A percentile compares a stretch with the other conserved stretches of the same genome.
phyloP scores from a whole-genome alignment of 2,329 filamentous ascomycete genomes.

The Pseudocercospora cruenta region DNA sequence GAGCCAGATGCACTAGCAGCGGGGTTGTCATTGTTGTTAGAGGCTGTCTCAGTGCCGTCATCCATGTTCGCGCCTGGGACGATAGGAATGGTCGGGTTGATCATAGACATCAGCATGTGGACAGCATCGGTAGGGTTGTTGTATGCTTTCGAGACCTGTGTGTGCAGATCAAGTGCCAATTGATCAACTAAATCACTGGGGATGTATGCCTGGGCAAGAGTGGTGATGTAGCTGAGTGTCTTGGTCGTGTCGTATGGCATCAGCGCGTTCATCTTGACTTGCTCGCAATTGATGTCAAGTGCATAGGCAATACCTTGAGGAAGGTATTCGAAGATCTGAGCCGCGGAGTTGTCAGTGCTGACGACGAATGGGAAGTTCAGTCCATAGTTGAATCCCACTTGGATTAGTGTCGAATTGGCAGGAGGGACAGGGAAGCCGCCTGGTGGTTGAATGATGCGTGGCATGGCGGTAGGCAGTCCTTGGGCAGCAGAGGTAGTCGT shows the following conservation, averaged over 20 bases:
- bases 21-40: slow-evolving; percentile 47
- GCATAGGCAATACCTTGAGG: slow-evolving; percentile 71
- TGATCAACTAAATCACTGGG: slow-evolving; percentile 53
- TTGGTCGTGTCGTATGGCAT: slow-evolving; percentile 74
- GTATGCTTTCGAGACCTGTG: slow-evolving; percentile 75
- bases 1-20: slow-evolving; percentile 36
- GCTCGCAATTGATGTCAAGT: slow-evolving; percentile 52
- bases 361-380: slow-evolving; percentile 87
- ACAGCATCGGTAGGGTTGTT: slow-evolving; percentile 68
- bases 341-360: slow-evolving; percentile 69
- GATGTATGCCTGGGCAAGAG: slow-evolving; percentile 63
- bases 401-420: slow-evolving; percentile 70
- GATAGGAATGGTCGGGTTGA: slow-evolving; percentile 82
- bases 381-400: slow-evolving; percentile 79
- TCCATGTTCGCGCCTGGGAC: slow-evolving; percentile 52
- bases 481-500: slow-evolving; percentile 51
- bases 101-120: slow-evolving; percentile 73
- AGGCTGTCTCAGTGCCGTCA: slow-evolving; percentile 44
- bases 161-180: slow-evolving; percentile 70
- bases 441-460: slow-evolving; percentile 74
- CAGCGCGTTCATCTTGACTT: slow-evolving; percentile 71
- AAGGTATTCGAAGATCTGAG: slow-evolving; percentile 81
- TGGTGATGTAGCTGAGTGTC: slow-evolving; percentile 77
- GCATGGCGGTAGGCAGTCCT: slow-evolving; percentile 68
- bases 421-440: slow-evolving; percentile 60